These are phyloP conservation scores for Moesziomyces globuligerus DNA, from an alignment of 1,284 basidiomycete genomes.

Conservation along the genomic window DNA sequence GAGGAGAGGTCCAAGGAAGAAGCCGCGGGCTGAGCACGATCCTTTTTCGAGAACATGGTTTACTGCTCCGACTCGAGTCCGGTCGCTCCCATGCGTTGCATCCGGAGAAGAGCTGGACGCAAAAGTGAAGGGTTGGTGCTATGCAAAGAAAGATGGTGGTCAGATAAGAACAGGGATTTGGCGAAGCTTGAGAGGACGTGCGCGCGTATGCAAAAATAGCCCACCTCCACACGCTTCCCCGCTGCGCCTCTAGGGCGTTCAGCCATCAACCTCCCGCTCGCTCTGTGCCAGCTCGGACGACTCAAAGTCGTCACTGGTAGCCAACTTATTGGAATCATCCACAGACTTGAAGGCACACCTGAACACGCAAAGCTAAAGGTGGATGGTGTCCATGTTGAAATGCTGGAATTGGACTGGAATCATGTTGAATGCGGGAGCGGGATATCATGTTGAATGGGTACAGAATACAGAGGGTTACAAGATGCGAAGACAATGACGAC, in stretches of 20 bases:
- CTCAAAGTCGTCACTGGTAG: too few relatives aligned
- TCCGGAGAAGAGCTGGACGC: too few relatives aligned
- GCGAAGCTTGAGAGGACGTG: neutral
- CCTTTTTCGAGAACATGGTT: slow-evolving; percentile 31
- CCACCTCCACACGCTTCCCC: neutral
- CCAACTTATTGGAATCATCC: too few relatives aligned
- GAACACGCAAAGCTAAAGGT: neutral
- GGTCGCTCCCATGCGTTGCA: neutral
- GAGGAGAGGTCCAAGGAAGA: slow-evolving; percentile 50
- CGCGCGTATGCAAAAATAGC: neutral
- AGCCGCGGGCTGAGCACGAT: slow-evolving; percentile 2
- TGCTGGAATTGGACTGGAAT: slow-evolving; percentile 33
- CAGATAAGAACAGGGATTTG: too few relatives aligned
- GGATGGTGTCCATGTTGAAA: slow-evolving; percentile 40
- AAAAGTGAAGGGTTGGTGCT: too few relatives aligned
- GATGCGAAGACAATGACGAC: slow-evolving; percentile 26
- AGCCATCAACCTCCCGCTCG: too few relatives aligned
- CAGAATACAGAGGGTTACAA: slow-evolving; percentile 37
- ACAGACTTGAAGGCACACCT: neutral
- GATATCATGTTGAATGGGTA: slow-evolving; percentile 58
- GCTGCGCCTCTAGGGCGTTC: too few relatives aligned
- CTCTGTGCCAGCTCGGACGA: too few relatives aligned
- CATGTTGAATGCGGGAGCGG: slow-evolving; percentile 53
- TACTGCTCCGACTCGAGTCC: neutral
- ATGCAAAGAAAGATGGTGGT: neutral